A percentile compares a stretch with the other conserved stretches of the same genome.
Conservation (phyloP, 306 rosid species). For the Quillaja saponaria region DNA sequence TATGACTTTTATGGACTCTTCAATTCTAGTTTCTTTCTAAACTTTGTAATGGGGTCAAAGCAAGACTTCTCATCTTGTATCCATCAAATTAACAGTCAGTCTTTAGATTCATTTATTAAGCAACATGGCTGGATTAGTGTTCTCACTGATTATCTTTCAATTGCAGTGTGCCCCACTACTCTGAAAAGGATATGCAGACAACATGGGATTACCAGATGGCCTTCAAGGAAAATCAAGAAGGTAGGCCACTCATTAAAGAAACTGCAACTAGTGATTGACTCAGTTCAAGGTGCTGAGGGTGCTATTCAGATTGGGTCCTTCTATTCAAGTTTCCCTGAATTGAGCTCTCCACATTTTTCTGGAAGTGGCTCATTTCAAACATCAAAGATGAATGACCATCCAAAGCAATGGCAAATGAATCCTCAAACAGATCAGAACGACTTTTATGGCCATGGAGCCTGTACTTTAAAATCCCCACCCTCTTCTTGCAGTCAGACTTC, state of each 20-base stretch:
- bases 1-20: background rate
- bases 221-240: slow-evolving; percentile 67
- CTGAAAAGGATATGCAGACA: slow-evolving; percentile 75
- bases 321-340: slow-evolving; percentile 57
- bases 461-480: slow-evolving; percentile 38
- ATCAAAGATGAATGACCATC: slow-evolving; percentile 18
- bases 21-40: background rate
- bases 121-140: background rate
- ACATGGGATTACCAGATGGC: slow-evolving; percentile 68
- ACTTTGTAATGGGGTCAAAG: too few relatives aligned
- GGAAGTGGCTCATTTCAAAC: slow-evolving; percentile 23
- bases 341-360: slow-evolving; percentile 36
- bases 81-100: background rate
- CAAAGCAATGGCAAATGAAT: slow-evolving; percentile 8
- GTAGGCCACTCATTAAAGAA: slow-evolving; percentile 65
- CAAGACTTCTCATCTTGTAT: background rate
- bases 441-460: slow-evolving; percentile 31
- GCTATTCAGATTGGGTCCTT: slow-evolving; percentile 57
- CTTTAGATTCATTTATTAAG: background rate
- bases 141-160: background rate
- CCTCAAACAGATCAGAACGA: slow-evolving; percentile 13
- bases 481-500: slow-evolving; percentile 47
- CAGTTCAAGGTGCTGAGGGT: slow-evolving; percentile 69
- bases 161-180: slow-evolving; percentile 70
- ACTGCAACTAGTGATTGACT: slow-evolving; percentile 65